Conservation (phyloP, 495 filamentous ascomycete genomes). For the Daldinia bambusicola region DNA sequence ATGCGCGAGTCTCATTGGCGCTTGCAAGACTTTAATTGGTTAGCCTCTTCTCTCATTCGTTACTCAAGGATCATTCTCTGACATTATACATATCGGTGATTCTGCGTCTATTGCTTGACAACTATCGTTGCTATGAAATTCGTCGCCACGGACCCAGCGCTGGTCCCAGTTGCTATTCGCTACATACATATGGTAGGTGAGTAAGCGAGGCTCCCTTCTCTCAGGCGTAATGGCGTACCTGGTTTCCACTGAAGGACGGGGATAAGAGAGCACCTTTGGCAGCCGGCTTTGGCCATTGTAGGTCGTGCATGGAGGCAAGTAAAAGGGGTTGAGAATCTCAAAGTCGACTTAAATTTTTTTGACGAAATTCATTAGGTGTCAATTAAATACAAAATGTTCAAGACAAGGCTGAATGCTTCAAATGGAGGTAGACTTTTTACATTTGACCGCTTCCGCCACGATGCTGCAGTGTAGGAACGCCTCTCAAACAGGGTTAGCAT, state of each 20-base stretch:
- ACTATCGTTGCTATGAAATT: not conserved
- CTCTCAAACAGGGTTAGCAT: not conserved
- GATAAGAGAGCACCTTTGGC: not conserved
- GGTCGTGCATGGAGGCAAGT: not conserved
- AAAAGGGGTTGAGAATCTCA: not conserved
- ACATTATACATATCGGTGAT: not conserved
- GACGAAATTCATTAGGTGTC: not conserved
- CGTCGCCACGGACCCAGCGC: not conserved
- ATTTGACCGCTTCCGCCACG: not conserved
- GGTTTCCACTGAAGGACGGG: not conserved
- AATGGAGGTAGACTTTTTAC: not conserved
- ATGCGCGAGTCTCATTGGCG: conserved; percentile 14
- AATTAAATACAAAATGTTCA: not conserved
- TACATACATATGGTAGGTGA: not conserved
- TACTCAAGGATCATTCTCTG: not conserved
- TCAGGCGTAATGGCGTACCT: not conserved
- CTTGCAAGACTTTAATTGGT: not conserved
- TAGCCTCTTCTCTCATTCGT: not conserved
- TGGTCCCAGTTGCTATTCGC: not conserved
- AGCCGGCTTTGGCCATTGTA: not conserved
- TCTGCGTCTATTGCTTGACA: not conserved
- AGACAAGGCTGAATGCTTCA: not conserved
- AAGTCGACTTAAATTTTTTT: not conserved
- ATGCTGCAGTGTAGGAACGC: not conserved
- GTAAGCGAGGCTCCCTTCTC: not conserved